Evolutionary conservation across 2,329 filamentous ascomycete genomes (phyloP).

Genomic region (Reticulascus tulasneorum): DNA sequence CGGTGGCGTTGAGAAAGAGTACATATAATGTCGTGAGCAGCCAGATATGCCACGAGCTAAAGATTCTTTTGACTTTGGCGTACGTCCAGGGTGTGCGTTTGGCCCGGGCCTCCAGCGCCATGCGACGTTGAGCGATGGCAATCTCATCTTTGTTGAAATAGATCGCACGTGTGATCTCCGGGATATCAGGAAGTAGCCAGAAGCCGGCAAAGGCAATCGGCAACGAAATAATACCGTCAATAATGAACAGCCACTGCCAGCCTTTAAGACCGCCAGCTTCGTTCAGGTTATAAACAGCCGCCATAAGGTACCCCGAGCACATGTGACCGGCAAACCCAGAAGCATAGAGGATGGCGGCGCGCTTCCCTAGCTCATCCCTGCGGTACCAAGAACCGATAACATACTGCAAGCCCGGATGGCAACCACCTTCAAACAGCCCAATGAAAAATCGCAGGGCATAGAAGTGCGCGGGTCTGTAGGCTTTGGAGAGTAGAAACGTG

Average conservation of each 20-base stretch:
- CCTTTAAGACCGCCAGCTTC: constrained; percentile 44
- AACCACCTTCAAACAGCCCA: constrained; percentile 35
- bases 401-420: constrained; percentile 37
- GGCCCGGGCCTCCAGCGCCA: constrained; percentile 13
- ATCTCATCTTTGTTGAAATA: constrained; percentile 17
- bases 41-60: constrained; percentile 15
- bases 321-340: constrained; percentile 50
- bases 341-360: constrained; percentile 43
- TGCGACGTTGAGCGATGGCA: constrained; percentile 4
- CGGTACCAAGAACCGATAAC: constrained; percentile 43
- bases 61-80: constrained; percentile 12
- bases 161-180: constrained; percentile 33
- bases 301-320: constrained; percentile 55
- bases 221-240: constrained; percentile 51
- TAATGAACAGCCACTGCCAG: constrained; percentile 56
- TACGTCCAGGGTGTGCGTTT: constrained; percentile 10
- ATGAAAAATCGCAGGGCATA: constrained; percentile 40
- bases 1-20: constrained; percentile 1
- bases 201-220: constrained; percentile 50
- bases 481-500: constrained; percentile 1
- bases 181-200: constrained; percentile 45
- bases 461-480: constrained; percentile 21
- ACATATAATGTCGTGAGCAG: constrained; percentile 15
- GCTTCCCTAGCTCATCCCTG: constrained; percentile 43
- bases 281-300: constrained; percentile 49